Percentiles rank a stretch among this genome's conserved stretches.
phyloP scores from a whole-genome alignment of 2,329 filamentous ascomycete species.

The Penicillium janthinellum region DNA sequence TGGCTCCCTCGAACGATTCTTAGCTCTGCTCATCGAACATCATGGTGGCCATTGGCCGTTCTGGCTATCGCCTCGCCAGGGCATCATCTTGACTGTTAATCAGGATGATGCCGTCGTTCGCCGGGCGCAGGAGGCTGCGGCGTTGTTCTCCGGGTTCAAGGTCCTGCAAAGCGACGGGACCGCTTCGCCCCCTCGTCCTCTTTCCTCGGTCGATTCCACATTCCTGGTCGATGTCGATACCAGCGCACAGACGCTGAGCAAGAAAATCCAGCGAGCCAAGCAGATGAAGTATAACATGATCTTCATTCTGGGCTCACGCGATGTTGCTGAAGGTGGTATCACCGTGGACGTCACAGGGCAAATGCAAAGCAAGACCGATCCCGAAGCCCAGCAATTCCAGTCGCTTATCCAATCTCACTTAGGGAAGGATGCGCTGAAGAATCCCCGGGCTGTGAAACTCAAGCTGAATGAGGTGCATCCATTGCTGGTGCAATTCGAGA shows the following conservation, averaged over 20 bases:
- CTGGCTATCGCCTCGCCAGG: slow-evolving; percentile 82
- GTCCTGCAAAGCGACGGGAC: slow-evolving; percentile 27
- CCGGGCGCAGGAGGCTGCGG: slow-evolving; percentile 52
- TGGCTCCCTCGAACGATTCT: slow-evolving; percentile 79
- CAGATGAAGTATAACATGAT: slow-evolving; percentile 72
- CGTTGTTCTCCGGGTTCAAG: slow-evolving; percentile 50
- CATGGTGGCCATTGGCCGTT: slow-evolving; percentile 82
- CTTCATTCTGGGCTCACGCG: slow-evolving; percentile 69
- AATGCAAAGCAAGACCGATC: slow-evolving; percentile 44
- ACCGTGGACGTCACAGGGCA: slow-evolving; percentile 46
- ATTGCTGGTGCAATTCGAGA: slow-evolving; percentile 41
- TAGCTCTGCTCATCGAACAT: slow-evolving; percentile 83
- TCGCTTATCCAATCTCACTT: slow-evolving; percentile 29
- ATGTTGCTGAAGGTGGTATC: slow-evolving; percentile 62
- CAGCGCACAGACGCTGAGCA: slow-evolving; percentile 62
- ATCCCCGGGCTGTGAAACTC: slow-evolving; percentile 40
- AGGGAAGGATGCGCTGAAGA: slow-evolving; percentile 32
- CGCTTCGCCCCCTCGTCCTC: slow-evolving; percentile 36
- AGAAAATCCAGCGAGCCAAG: slow-evolving; percentile 74
- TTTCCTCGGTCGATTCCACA: slow-evolving; percentile 58
- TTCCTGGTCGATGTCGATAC: slow-evolving; percentile 72
- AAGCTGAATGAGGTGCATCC: slow-evolving; percentile 41
- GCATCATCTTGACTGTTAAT: slow-evolving; percentile 72
- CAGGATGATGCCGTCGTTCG: slow-evolving; percentile 50
- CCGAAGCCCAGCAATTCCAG: slow-evolving; percentile 30